phyloP scores from a whole-genome alignment of 148 eudicot genomes.

The Chenopodium album region DNA sequence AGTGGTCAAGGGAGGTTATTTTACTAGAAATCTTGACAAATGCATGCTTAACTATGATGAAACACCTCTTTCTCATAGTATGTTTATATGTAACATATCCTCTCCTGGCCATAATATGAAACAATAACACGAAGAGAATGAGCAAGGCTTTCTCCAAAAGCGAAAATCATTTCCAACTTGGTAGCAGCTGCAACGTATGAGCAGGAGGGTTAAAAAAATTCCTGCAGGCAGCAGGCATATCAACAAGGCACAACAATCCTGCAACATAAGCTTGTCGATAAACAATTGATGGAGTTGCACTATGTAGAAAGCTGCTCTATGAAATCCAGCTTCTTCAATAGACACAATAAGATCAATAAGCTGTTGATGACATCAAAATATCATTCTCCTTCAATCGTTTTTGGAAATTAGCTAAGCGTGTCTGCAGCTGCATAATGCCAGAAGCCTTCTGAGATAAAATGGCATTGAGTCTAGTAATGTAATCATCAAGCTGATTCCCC shows the following conservation, averaged over 20 bases:
- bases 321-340: background rate
- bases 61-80: background rate
- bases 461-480: slow-evolving; percentile 67
- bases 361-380: slow-evolving; percentile 63
- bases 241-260: background rate
- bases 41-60: slow-evolving; percentile 8
- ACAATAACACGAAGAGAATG: slow-evolving; percentile 8
- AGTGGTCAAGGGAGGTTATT: slow-evolving; percentile 4
- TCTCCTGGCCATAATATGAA: slow-evolving; percentile 8
- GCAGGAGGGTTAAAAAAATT: slow-evolving; percentile 12
- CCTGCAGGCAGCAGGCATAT: slow-evolving; percentile 10
- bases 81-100: background rate
- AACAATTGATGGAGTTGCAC: background rate
- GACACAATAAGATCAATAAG: slow-evolving; percentile 32
- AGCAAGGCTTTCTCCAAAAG: slow-evolving; percentile 9
- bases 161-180: background rate
- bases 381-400: slow-evolving; percentile 82
- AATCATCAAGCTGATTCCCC: slow-evolving; percentile 83
- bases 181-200: slow-evolving; percentile 7
- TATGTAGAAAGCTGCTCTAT: slow-evolving; percentile 1
- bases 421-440: slow-evolving; percentile 75
- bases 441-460: slow-evolving; percentile 89
- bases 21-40: slow-evolving; percentile 13
- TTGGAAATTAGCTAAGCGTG: slow-evolving; percentile 80
- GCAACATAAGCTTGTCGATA: no score